Evolutionary conservation across 140 eudicot genomes (phyloP).

Genomic region (Senecio squalidus): DNA sequence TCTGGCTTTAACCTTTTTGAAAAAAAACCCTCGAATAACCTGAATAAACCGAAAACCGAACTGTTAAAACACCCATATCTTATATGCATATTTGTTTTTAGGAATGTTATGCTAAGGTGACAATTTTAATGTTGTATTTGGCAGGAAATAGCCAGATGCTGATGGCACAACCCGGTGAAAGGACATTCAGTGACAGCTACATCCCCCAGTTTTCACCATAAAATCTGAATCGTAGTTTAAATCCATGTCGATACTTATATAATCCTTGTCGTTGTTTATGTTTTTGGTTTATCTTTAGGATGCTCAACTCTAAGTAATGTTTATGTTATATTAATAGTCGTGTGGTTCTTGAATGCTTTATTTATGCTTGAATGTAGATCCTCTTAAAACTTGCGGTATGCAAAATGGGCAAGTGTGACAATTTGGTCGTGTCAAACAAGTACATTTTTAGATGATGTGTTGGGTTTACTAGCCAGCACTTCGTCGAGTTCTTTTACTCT

Average conservation of each 20-base stretch:
- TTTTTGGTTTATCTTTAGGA: constrained; percentile 12
- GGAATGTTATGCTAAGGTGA: not conserved
- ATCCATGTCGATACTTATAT: not conserved
- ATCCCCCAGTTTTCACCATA: constrained; percentile 52
- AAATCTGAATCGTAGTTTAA: constrained; percentile 15
- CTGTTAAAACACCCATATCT: no score
- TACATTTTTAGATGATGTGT: no score
- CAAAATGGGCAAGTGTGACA: not conserved
- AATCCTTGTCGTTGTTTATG: constrained; percentile 12
- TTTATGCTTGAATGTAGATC: not conserved
- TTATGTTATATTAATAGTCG: not conserved
- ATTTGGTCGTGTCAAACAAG: no score
- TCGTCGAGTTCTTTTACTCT: no score
- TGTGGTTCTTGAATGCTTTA: not conserved
- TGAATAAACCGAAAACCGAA: no score
- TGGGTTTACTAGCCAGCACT: no score
- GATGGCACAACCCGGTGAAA: constrained; percentile 48
- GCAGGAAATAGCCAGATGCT: constrained; percentile 42
- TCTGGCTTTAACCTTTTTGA: no score
- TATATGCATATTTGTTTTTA: not conserved
- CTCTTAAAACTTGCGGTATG: not conserved
- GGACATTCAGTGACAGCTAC: constrained; percentile 47
- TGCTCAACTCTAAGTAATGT: constrained; percentile 18
- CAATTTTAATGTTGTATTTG: not conserved
- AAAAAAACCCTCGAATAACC: no score